Base-by-base conservation (phyloP, 1,284 basidiomycete species). In the Ustilago shanxiensis region DNA sequence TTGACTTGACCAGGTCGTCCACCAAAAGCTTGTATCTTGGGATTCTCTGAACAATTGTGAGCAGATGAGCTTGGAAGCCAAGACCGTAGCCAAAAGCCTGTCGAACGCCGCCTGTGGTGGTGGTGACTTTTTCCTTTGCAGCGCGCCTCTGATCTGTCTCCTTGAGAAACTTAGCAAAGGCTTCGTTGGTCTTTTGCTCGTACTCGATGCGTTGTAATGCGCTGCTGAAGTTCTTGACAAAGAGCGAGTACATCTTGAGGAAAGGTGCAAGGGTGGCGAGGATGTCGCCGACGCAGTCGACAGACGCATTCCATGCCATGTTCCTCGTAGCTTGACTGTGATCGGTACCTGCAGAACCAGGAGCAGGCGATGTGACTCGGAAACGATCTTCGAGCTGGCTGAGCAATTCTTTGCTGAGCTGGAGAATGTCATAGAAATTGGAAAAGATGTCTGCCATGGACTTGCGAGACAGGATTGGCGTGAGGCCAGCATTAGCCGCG, bases 361-460 rank as follows among this genome's bases (percentile, higher is more conserved):
- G 29, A 13, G 44, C 6, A 26, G 51, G 83, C 93, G 24, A 29
- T 3, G 54, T 20, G n/a, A 95, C 3, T 11, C 72, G 71, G 8
- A 85, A 45, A 9, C 84, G 74, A 54, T 81, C 82, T 51, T 85
- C 83, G 29, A 94, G 88, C 3, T 91, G 89, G 16, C 89, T 87
- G 70, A 91, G 90, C 82, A 94, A 91, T n/a, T 92, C 91, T 57
- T 90, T 91, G 86, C 94, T 93, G 60, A 95, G 89, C 79, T 94
- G 93, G 90, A 93, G 92, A 52, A 96, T 95, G 87, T 95, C 94
- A 83, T 93, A 91, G 82, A 95, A 95, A 85, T 95, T 95, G 74
- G 91, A 92, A 86, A 96, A 96, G 54, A 95, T 89, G 18, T 91
- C 89, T 3, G 90, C 91, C 70, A 95, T 89, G 54, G 91, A 90